Evolutionary conservation across 2,329 filamentous ascomycete species (phyloP).

Genomic region (Aspergillus terreus): DNA sequence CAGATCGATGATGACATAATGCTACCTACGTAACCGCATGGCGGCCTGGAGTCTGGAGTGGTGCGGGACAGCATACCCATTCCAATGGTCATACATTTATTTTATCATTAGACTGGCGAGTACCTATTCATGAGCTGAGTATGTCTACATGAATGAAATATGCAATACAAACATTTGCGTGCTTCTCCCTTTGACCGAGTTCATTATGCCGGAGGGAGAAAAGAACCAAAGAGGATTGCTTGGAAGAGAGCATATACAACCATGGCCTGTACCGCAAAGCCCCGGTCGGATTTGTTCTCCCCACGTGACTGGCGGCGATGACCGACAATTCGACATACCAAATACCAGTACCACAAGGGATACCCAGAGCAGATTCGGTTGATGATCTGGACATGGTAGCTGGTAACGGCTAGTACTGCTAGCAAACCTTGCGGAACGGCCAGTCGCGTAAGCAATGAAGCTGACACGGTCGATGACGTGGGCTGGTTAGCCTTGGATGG

Average conservation of each 20-base stretch:
- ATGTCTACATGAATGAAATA: background rate
- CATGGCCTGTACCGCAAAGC: conserved; percentile 60
- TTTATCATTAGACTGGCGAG: no score
- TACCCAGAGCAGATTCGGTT: conserved; percentile 85
- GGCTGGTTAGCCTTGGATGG: conserved; percentile 7
- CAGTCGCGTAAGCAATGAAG: conserved; percentile 49
- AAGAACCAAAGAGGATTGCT: conserved; percentile 78
- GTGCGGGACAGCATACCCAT: no score
- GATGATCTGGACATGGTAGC: conserved; percentile 91
- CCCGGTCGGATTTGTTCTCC: conserved; percentile 13
- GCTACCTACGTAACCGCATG: conserved; percentile 19
- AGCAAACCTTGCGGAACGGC: conserved; percentile 71
- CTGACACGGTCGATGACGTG: conserved; percentile 17
- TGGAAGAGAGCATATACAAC: conserved; percentile 81
- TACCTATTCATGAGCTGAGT: no score
- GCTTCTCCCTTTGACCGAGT: background rate
- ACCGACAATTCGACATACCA: conserved; percentile 50
- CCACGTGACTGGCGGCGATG: conserved; percentile 11
- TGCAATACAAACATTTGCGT: background rate
- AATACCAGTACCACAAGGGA: conserved; percentile 82
- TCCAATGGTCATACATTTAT: no score
- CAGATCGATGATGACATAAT: conserved; percentile 25
- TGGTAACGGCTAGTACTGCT: conserved; percentile 67
- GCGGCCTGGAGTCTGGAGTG: conserved; percentile 14
- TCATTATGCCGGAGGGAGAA: conserved; percentile 76